These are phyloP conservation scores for Galerina marginata DNA, from an alignment of 768 basidiomycete genomes.

Conservation along the genomic window DNA sequence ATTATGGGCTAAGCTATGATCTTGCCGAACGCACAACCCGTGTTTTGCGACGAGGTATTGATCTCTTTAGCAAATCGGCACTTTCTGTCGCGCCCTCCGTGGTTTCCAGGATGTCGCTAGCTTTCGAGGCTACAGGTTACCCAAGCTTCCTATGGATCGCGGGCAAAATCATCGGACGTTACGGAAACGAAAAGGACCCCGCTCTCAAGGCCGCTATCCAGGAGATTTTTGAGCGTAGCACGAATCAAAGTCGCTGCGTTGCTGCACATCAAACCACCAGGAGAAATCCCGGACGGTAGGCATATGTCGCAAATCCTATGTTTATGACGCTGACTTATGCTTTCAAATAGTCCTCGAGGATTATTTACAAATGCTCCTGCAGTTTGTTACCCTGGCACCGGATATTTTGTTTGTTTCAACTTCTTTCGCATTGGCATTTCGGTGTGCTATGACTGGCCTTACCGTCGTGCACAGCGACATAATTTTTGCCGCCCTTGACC, in stretches of 20 bases:
- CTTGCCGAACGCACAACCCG: constrained; percentile 86
- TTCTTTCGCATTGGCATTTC: constrained; percentile 79
- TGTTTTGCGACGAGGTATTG: constrained; percentile 82
- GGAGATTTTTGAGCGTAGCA: constrained; percentile 76
- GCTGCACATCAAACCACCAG: constrained; percentile 69
- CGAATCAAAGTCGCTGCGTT: constrained; percentile 70
- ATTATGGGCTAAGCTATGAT: constrained; percentile 76
- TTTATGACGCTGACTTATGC: background rate
- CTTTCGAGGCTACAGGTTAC: constrained; percentile 82
- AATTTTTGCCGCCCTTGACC: constrained; percentile 80
- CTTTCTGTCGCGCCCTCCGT: constrained; percentile 73
- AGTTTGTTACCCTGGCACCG: constrained; percentile 70
- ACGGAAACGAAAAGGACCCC: constrained; percentile 68
- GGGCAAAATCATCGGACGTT: constrained; percentile 82
- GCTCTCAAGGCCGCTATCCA: constrained; percentile 61
- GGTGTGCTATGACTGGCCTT: constrained; percentile 76
- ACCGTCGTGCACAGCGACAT: constrained; percentile 85
- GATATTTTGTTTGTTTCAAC: constrained; percentile 81
- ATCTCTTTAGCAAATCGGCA: constrained; percentile 74
- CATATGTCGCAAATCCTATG: constrained; percentile 3
- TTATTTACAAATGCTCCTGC: constrained; percentile 81
- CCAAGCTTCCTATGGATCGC: constrained; percentile 94
- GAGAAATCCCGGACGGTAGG: constrained; percentile 89
- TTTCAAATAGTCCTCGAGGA: constrained; percentile 85
- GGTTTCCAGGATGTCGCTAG: constrained; percentile 73